Conservation (phyloP, 176 grass and related monocot species). For the Melocanna baccifera region DNA sequence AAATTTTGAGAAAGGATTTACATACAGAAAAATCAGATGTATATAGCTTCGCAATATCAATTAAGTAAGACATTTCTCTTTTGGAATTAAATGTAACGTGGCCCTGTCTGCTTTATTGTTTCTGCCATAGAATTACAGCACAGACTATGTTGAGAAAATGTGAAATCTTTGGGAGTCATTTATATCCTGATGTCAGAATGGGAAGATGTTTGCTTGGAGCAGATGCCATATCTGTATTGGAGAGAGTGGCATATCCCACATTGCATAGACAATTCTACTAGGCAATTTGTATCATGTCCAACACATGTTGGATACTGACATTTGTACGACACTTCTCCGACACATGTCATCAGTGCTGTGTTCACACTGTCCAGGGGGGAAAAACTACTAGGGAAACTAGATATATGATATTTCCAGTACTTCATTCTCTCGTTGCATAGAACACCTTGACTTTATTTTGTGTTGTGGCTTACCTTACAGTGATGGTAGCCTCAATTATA, state of each 20-base stretch:
- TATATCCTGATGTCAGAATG: not conserved
- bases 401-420: not conserved
- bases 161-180: not conserved
- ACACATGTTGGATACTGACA: not conserved
- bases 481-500: not conserved
- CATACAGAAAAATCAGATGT: slow-evolving; percentile 96
- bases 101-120: not conserved
- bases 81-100: slow-evolving; percentile 4
- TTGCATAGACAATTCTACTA: slow-evolving; percentile 4
- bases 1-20: slow-evolving; percentile 92
- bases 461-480: not conserved
- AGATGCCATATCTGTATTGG: not conserved
- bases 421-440: not conserved
- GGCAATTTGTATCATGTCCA: not conserved
- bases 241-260: slow-evolving; percentile 10
- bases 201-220: slow-evolving; percentile 11
- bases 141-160: not conserved
- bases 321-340: not conserved
- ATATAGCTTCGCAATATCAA: slow-evolving; percentile 87
- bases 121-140: not conserved
- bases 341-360: not conserved
- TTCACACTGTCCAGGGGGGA: not conserved
- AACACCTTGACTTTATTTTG: not conserved
- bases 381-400: not conserved
- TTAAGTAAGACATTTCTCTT: slow-evolving; percentile 77